Percentiles rank a stretch among this genome's conserved stretches.
These are phyloP conservation scores for Prorocentrum cordatum DNA, from an alignment of 169 alveolate genomes.

Conservation along the genomic window DNA sequence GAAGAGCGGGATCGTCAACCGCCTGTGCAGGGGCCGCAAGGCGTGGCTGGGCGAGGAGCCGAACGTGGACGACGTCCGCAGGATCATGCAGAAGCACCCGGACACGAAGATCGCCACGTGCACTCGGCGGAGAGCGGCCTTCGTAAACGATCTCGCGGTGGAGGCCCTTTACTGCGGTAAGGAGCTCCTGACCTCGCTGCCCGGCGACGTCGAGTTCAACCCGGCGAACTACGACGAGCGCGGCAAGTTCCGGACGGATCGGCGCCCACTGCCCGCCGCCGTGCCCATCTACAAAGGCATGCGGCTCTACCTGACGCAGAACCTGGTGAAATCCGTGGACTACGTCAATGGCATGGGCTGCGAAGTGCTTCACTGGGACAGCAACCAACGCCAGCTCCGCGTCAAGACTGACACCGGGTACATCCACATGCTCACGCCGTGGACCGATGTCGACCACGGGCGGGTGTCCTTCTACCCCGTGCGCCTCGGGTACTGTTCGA, in stretches of 20 bases:
- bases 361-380: neutral
- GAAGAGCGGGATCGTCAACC: neutral
- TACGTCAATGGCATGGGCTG: neutral
- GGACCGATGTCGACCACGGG: neutral
- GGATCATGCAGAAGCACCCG: conserved; percentile 20
- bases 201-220: conserved; percentile 2
- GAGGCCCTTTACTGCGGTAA: neutral
- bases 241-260: neutral
- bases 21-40: neutral
- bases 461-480: neutral
- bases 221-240: neutral
- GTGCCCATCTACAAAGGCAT: neutral
- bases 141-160: neutral
- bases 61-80: neutral
- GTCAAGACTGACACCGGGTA: neutral
- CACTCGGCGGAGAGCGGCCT: neutral
- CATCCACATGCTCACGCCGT: neutral
- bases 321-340: neutral
- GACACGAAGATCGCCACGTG: neutral
- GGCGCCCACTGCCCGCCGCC: neutral
- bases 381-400: neutral
- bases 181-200: neutral
- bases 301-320: neutral
- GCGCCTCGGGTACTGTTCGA: neutral
- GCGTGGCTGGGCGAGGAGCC: conserved; percentile 13